A percentile compares a stretch with the other conserved stretches of the same genome.
Conservation (phyloP, 257 asterid species). For the Nicotiana tomentosiformis region DNA sequence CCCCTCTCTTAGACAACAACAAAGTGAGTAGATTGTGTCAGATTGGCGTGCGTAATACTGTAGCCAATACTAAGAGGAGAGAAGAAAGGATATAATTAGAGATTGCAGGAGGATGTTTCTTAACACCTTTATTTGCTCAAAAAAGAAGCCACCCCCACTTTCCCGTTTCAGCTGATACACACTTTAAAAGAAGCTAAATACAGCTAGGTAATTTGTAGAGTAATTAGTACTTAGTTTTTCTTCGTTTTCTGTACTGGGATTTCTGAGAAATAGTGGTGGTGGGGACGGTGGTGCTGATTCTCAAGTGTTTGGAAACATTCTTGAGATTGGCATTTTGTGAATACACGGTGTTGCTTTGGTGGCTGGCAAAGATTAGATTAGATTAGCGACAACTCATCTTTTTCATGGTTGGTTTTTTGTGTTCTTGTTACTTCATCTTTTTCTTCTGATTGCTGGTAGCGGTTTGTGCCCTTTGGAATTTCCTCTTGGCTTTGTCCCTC, state of each 20-base stretch:
- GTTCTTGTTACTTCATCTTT: conserved; percentile 25
- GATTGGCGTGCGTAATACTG: conserved; percentile 83
- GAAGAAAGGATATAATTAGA: conserved; percentile 6
- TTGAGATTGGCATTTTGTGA: conserved; percentile 58
- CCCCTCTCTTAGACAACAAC: conserved; percentile 8
- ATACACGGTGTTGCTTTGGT: conserved; percentile 68
- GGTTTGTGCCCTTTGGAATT: conserved; percentile 10
- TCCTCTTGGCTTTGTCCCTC: conserved; percentile 31
- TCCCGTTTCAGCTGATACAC: conserved; percentile 35
- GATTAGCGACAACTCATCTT: conserved; percentile 58
- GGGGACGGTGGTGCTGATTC: conserved; percentile 64
- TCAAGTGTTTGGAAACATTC: conserved; percentile 54
- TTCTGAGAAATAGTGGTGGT: conserved; percentile 38
- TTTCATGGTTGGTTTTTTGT: conserved; percentile 37
- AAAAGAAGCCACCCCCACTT: conserved; percentile 27
- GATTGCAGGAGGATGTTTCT: conserved; percentile 15
- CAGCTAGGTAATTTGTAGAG: conserved; percentile 5
- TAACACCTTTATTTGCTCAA: conserved; percentile 18
- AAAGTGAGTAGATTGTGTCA: conserved; percentile 41
- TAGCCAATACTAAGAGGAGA: conserved; percentile 3
- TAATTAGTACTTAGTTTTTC: not conserved
- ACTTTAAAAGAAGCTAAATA: not conserved
- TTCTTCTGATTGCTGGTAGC: conserved; percentile 1
- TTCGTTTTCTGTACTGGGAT: conserved; percentile 12
- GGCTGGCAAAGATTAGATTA: conserved; percentile 46